These are phyloP conservation scores for Chalciporus piperatus DNA, from an alignment of 768 basidiomycete genomes.

Conservation along the genomic window DNA sequence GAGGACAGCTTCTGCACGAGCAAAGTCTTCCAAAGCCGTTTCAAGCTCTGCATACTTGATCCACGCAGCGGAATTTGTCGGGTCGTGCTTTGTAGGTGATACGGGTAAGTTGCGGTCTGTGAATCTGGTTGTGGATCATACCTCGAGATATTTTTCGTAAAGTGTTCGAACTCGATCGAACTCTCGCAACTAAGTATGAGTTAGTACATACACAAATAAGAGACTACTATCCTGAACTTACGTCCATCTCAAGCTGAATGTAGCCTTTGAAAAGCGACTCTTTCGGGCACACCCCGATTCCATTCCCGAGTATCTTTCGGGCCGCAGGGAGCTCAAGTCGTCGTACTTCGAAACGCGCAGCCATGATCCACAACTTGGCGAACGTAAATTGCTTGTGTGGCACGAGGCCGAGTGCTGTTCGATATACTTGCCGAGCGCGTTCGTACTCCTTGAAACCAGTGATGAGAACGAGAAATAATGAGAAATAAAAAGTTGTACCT, in stretches of 20 bases:
- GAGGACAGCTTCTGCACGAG: slow-evolving; percentile 90
- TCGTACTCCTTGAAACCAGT: slow-evolving; percentile 60
- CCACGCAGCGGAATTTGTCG: slow-evolving; percentile 91
- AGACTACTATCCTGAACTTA: slow-evolving; percentile 32
- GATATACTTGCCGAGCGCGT: slow-evolving; percentile 88
- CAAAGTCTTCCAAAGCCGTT: slow-evolving; percentile 78
- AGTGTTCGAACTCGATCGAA: slow-evolving; percentile 90
- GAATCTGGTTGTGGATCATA: slow-evolving; percentile 28
- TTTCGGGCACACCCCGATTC: slow-evolving; percentile 95
- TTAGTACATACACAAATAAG: slow-evolving; percentile 5
- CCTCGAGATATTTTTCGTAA: slow-evolving; percentile 94
- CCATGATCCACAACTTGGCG: slow-evolving; percentile 93
- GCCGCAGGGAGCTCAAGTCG: slow-evolving; percentile 79
- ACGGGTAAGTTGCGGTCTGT: not conserved
- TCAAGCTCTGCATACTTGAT: slow-evolving; percentile 95
- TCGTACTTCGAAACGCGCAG: slow-evolving; percentile 89
- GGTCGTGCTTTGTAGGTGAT: slow-evolving; percentile 58
- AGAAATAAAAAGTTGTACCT: slow-evolving; percentile 44
- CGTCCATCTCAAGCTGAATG: slow-evolving; percentile 90
- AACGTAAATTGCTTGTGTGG: slow-evolving; percentile 98
- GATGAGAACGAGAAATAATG: not conserved
- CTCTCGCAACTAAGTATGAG: slow-evolving; percentile 67
- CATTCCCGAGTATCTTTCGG: slow-evolving; percentile 83
- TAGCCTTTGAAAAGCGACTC: slow-evolving; percentile 95
- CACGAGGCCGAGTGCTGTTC: slow-evolving; percentile 82